A percentile compares a stretch with the other conserved stretches of the same genome.
phyloP scores from a whole-genome alignment of 805 yeast genomes.

The Cephaloascus albidus region DNA sequence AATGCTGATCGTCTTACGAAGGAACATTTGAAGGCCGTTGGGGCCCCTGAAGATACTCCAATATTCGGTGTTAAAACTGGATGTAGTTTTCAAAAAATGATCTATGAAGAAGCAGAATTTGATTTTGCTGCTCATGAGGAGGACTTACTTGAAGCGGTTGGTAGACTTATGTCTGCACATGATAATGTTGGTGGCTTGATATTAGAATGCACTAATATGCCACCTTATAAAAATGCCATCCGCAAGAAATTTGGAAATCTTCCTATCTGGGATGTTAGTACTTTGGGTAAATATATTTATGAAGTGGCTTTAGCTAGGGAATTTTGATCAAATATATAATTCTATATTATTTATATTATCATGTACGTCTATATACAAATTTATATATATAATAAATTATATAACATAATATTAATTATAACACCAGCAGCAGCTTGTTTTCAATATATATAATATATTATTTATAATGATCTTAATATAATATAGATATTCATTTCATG shows the following conservation, averaged over 20 bases:
- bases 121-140: conserved; percentile 14
- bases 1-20: conserved; percentile 12
- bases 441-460: too few relatives aligned
- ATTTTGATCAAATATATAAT: too few relatives aligned
- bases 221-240: conserved; percentile 18
- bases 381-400: too few relatives aligned
- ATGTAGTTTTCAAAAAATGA: conserved; percentile 3
- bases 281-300: conserved; percentile 21
- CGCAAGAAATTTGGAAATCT: conserved; percentile 10
- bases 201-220: conserved; percentile 25
- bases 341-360: too few relatives aligned
- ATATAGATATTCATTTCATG: too few relatives aligned
- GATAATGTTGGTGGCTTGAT: conserved; percentile 15
- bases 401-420: too few relatives aligned
- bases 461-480: too few relatives aligned
- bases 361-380: too few relatives aligned
- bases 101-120: conserved; percentile 11
- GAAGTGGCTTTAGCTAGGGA: neutral
- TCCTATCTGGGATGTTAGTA: conserved; percentile 20
- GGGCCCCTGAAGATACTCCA: conserved; percentile 12
- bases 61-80: conserved; percentile 5
- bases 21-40: conserved; percentile 17
- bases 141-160: conserved; percentile 7
- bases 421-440: too few relatives aligned
- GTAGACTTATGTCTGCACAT: conserved; percentile 1